phyloP scores from a whole-genome alignment of 2,329 filamentous ascomycete genomes.

The Xylariaceae sp. region DNA sequence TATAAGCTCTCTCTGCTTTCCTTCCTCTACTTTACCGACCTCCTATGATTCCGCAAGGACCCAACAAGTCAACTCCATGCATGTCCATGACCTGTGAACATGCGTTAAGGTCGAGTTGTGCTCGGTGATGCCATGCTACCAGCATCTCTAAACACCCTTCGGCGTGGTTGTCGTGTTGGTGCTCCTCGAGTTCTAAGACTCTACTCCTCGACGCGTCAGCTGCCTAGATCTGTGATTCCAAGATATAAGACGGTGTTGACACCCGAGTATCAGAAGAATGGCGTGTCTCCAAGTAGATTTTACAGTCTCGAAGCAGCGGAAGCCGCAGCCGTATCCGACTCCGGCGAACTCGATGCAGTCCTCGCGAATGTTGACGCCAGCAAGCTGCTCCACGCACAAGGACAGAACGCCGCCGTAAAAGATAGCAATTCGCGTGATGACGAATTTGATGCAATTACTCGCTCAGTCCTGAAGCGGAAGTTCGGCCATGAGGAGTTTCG shows the following conservation, averaged over 20 bases:
- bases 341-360: slow-evolving; percentile 34
- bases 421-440: neutral
- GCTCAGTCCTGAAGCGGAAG: slow-evolving; percentile 33
- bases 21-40: no score
- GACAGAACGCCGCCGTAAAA: slow-evolving; percentile 11
- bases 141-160: no score
- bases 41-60: no score
- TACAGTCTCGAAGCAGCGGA: neutral
- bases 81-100: no score
- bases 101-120: no score
- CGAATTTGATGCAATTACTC: slow-evolving; percentile 10
- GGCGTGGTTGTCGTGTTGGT: no score
- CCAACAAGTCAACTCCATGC: no score
- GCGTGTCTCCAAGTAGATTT: neutral
- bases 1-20: no score
- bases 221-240: no score
- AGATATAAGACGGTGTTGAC: neutral
- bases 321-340: slow-evolving; percentile 28
- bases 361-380: slow-evolving; percentile 28
- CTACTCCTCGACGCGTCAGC: no score
- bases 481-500: slow-evolving; percentile 40
- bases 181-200: no score
- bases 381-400: slow-evolving; percentile 14
- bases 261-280: neutral
- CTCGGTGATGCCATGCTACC: no score